A percentile compares a stretch with the other conserved stretches of the same genome.
These are phyloP conservation scores for Podospora comata DNA, from an alignment of 495 filamentous ascomycete genomes.

Conservation along the genomic window DNA sequence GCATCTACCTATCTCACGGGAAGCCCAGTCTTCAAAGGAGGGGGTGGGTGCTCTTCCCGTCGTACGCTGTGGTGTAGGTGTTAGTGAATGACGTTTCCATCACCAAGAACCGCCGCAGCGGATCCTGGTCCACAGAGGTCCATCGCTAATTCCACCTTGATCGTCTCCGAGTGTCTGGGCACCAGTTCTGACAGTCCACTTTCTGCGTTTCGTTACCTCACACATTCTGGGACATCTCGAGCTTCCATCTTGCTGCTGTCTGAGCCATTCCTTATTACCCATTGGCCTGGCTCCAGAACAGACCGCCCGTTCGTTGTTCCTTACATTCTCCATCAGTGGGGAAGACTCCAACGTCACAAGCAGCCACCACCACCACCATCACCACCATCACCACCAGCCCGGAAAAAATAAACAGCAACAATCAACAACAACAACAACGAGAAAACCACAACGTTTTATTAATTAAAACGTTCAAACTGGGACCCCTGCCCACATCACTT, in stretches of 20 bases:
- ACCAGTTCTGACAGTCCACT: not conserved
- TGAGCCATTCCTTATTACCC: not conserved
- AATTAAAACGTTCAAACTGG: not conserved
- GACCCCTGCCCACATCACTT: no score
- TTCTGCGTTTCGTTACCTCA: not conserved
- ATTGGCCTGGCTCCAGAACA: not conserved
- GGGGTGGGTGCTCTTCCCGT: not conserved
- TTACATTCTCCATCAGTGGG: not conserved
- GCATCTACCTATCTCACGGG: no score
- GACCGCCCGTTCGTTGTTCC: not conserved
- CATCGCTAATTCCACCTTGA: not conserved
- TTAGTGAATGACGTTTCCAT: not conserved
- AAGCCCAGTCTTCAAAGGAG: no score
- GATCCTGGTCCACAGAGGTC: not conserved
- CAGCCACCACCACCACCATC: no score
- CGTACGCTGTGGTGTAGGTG: not conserved
- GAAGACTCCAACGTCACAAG: not conserved
- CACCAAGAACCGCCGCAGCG: not conserved
- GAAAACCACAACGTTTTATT: not conserved
- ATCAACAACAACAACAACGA: no score
- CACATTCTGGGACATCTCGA: not conserved
- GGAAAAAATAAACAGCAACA: not conserved
- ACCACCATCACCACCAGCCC: not conserved
- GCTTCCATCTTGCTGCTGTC: not conserved
- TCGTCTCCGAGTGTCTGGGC: not conserved